Base-by-base conservation (phyloP, 2,329 filamentous ascomycete species). In the Fusarium scirpi region DNA sequence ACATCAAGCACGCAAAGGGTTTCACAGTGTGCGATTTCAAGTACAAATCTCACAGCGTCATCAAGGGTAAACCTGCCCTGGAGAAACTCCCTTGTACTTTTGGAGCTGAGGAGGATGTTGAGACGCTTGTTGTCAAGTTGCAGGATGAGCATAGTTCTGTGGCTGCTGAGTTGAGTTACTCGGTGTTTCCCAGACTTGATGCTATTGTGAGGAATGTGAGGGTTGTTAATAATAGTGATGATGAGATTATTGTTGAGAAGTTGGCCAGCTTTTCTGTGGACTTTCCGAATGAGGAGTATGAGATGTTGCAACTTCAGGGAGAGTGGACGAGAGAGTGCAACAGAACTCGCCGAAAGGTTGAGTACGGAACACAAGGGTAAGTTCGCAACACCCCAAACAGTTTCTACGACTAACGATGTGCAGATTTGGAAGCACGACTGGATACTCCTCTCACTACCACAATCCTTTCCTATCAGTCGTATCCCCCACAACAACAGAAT, bases 381-480 rank as follows among this genome's bases (percentile, higher is more conserved):
- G 82, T 71, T 0, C 7, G 8, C 11, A 9, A 1, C 7, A 5
- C 6, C 3, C 0, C 4, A 44, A 2, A 6, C 1, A 6, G 1
- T 6, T 1, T 3, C 11, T 10, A 3, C 2, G 6, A 30, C 71
- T 54, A 18, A 53, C 20, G 22, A 0, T 56, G 18, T 2, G 2
- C 44, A 88, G 87, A 8, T 91, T 91, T 74, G 86, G 86, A 18
- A 90, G 88, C 69, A 85, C 82, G 0, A 85, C 84, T 5, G 89
- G 89, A 2, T 91, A 89, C 74, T 88, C 89, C 0, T 90, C 88
- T 0, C 87, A 90, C 69, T 80, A 88, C 3, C 87, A 90, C 74
- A 91, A 91, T 70, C 89, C 89, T 0, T 91, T 91, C 79, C 81
- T 91, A 24, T 83, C 87, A 0, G 77, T 91, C 3, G 82, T 87